Evolutionary conservation across 305 asterid genomes (phyloP).

Genomic region (Fraxinus latifolia): DNA sequence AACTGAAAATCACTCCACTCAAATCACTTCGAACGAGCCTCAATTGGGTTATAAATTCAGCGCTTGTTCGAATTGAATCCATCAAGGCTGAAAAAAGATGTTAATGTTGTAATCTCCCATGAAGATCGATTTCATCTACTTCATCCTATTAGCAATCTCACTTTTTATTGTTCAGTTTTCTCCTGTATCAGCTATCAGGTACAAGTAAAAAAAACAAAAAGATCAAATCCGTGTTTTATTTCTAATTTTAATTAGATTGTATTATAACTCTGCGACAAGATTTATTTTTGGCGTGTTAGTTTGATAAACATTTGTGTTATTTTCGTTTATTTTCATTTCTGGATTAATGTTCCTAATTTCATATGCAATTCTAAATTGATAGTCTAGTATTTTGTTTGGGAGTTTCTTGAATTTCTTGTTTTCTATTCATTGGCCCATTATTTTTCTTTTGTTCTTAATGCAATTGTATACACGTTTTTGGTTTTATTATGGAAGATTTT

Average conservation of each 20-base stretch:
- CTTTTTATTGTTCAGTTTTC: constrained; percentile 26
- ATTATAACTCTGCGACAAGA: neutral
- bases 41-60: neutral
- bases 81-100: constrained; percentile 12
- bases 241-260: neutral
- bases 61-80: neutral
- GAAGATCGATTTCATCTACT: constrained; percentile 11
- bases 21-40: neutral
- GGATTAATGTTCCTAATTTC: neutral
- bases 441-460: neutral
- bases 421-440: neutral
- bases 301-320: neutral
- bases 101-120: constrained; percentile 7
- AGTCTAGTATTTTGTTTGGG: neutral
- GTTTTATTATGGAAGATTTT: neutral
- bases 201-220: neutral
- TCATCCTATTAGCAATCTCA: constrained; percentile 1
- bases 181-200: constrained; percentile 47
- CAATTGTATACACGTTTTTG: neutral
- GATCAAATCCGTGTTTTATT: neutral
- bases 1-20: neutral
- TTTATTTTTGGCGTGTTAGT: neutral
- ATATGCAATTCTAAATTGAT: neutral
- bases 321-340: neutral
- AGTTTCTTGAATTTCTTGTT: neutral